Evolutionary conservation across 2,329 filamentous ascomycete genomes (phyloP), one percentile per base, ranked within the genome.

Genomic region (Camillea tinctor): DNA sequence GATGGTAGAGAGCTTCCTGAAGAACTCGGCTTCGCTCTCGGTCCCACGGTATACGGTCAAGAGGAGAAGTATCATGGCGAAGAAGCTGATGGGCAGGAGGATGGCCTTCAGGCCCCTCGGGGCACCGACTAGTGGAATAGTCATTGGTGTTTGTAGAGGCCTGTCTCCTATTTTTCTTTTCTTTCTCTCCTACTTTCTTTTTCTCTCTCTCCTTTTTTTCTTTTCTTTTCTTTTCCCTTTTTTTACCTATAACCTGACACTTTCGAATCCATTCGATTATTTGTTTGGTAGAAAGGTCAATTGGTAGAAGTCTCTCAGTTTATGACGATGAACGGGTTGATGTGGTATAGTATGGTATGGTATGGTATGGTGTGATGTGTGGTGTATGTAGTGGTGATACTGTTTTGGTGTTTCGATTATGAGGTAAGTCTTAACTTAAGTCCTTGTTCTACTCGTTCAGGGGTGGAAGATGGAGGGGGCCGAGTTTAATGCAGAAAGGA

Each of bases 41-140:
- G 63, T 54, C 17, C 56, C 61, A 23, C 58, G 64, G 48, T 65
- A 70, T 21, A 69, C 44, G 15, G 60, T 60, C 2, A 64, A 23
- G n/a, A 66, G 20, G 24, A 62, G 59, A 21, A 70, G 60, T 15
- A 65, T 60, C 23, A 69, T 50, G 52, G 61, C 49, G 13, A 70
- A 9, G 19, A 68, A 61, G 19, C 64, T 60, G 24, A 64, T 48
- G 2, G 64, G 68, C 49, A 71, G 62, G 23, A 67, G 50, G 54
- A 79, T 56, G 22, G 54, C 19, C 17, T 62, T 62, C 36, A 66
- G 61, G 21, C 64, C 64, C 52, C 62, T 54, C 17, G 64, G 64
- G 51, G 62, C 62, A 20, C 52, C 52, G 22, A 57, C 55, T 19
- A 57, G 50, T 17, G 55, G 50, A 8, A 53, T 44, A 21, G 49